Base-by-base conservation (phyloP, 148 eudicot genomes). In the Oxyria digyna region DNA sequence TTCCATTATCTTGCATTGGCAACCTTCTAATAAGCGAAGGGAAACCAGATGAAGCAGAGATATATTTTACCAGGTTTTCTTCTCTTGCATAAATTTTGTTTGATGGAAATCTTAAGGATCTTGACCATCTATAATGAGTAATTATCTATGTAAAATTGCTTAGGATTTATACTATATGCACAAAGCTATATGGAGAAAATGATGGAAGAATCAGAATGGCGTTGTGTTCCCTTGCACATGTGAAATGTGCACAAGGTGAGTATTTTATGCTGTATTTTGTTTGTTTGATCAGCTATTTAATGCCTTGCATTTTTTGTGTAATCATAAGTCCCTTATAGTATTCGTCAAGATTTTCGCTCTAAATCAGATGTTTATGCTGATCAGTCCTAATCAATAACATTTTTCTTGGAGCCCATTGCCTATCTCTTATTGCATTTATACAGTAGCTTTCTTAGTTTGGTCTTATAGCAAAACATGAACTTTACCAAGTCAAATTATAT, bases 201-300 rank as follows among this genome's bases (percentile, higher is more conserved):
- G 93, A 91, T 74, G 93, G 80, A 80, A 84, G 87, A 80, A 86
- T 81, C 75, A 93, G 87, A 78, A 74, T 89, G 87, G 87, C 97
- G 75, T 70, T 91, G 86, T 81, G 85, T 67, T 85, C 88, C 38
- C 72, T 91, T 70, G 97, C 96, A 72, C 78, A 85, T 74, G 91
- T 79, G 55, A 91, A 91, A 78, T 89, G 91, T 78, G 96, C 96
- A 72, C 81, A 85, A 81, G 97, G 97, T 89, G 49, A 78, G 79
- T 64, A 65, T 59, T 10, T 66, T 18, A 24, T 66, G 24, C 45
- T 65, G 17, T 18, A 15, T 32, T 41, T 40, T 17, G 4, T 32
- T 21, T 72, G 17, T 69, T 35, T 55, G 26, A 29, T 57, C 2
- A 57, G 8, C 32, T 54, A 9, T 17, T 24, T 23, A 54, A 54